Percentiles rank a stretch among this genome's conserved stretches.
Evolutionary conservation across 805 yeast species (phyloP).

Genomic region (Yarrowia alimentaria): DNA sequence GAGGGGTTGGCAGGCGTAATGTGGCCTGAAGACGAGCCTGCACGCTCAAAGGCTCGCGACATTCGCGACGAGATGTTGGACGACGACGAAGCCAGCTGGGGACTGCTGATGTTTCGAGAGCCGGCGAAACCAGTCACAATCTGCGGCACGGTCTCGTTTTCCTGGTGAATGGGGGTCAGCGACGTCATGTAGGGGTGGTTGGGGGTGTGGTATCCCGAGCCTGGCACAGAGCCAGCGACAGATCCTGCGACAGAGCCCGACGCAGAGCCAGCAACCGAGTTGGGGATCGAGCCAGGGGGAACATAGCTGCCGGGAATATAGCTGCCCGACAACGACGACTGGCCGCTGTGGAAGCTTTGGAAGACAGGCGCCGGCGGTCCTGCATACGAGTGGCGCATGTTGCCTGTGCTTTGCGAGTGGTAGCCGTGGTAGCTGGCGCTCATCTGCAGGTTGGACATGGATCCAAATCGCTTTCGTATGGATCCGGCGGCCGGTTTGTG

Average conservation of each 20-base stretch:
- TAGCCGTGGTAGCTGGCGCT: conserved; percentile 12
- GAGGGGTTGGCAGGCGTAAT: conserved; percentile 12
- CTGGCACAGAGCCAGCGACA: conserved; percentile 13
- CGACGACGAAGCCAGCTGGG: conserved; percentile 16
- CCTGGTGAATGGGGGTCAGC: conserved; percentile 21
- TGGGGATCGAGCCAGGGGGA: conserved; percentile 25
- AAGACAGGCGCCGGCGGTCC: conserved; percentile 11
- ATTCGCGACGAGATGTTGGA: conserved; percentile 24
- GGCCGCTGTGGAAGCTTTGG: conserved; percentile 19
- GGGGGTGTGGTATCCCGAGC: conserved; percentile 25
- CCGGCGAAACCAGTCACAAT: conserved; percentile 22
- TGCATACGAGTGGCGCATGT: conserved; percentile 8
- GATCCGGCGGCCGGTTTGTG: conserved; percentile 20
- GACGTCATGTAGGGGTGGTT: conserved; percentile 16
- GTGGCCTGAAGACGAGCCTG: conserved; percentile 20
- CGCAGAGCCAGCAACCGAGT: conserved; percentile 4
- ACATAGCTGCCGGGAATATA: conserved; percentile 17
- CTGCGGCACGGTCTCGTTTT: conserved; percentile 14
- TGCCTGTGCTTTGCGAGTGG: conserved; percentile 19
- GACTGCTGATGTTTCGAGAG: conserved; percentile 20
- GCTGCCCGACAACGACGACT: conserved; percentile 3
- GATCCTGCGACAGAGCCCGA: conserved; percentile 19
- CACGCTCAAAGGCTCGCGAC: conserved; percentile 27
- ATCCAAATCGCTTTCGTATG: conserved; percentile 23
- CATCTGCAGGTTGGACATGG: conserved; percentile 25